These are phyloP conservation scores for Tubosaeta sp. DNA, from an alignment of 768 basidiomycete species.

Conservation along the genomic window DNA sequence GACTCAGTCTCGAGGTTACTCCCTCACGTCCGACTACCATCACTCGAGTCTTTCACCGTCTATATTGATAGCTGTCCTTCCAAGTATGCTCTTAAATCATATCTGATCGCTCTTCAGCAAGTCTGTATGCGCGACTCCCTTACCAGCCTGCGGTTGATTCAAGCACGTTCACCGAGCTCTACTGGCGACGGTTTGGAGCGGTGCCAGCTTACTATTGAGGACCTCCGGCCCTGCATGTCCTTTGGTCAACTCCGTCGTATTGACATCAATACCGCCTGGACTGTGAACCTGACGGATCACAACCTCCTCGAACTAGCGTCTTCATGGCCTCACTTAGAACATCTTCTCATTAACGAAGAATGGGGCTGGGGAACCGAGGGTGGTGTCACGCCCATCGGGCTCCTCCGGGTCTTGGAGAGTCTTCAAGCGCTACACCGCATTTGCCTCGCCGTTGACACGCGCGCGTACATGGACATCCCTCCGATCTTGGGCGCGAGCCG, in stretches of 20 bases:
- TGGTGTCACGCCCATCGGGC: slow-evolving; percentile 17
- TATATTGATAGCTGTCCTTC: slow-evolving; percentile 9
- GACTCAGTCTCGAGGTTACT: slow-evolving; percentile 1
- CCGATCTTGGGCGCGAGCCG: not conserved
- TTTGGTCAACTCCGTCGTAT: slow-evolving; percentile 12
- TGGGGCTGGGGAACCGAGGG: slow-evolving; percentile 17
- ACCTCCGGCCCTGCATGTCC: slow-evolving; percentile 13
- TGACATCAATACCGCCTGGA: slow-evolving; percentile 10
- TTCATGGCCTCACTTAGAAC: slow-evolving; percentile 15
- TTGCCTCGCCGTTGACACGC: slow-evolving; percentile 11
- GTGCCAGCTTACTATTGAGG: slow-evolving; percentile 14
- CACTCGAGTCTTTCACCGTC: slow-evolving; percentile 7
- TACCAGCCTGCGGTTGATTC: slow-evolving; percentile 4
- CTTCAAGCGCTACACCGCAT: not conserved
- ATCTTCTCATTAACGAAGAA: slow-evolving; percentile 15
- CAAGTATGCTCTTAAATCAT: slow-evolving; percentile 7
- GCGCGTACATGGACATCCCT: not conserved
- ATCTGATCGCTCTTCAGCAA: slow-evolving; percentile 3
- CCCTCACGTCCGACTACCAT: slow-evolving; percentile 1
- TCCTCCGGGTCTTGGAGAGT: slow-evolving; percentile 11
- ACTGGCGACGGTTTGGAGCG: not conserved
- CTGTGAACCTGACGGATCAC: slow-evolving; percentile 7
- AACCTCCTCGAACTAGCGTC: slow-evolving; percentile 13
- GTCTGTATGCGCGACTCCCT: slow-evolving; percentile 4
- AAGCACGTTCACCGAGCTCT: slow-evolving; percentile 5